Conservation (phyloP, 2,329 filamentous ascomycete species). For the Chaetoscypha palmicola region DNA sequence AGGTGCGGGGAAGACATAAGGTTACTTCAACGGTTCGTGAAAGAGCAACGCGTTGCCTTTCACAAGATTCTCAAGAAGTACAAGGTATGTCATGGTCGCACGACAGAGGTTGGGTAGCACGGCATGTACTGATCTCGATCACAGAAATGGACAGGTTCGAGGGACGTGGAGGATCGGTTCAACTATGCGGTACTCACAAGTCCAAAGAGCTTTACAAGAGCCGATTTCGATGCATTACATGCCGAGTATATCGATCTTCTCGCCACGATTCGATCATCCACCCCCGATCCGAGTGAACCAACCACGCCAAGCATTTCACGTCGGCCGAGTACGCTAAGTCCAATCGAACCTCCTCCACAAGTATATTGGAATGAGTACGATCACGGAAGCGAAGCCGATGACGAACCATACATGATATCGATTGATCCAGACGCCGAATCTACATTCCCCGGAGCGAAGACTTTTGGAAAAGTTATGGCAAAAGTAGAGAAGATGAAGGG, state of each 20-base stretch:
- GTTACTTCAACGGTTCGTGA: constrained; percentile 63
- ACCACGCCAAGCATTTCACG: constrained; percentile 18
- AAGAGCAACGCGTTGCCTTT: constrained; percentile 69
- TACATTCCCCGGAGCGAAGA: constrained; percentile 48
- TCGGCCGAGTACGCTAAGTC: constrained; percentile 16
- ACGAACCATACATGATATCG: constrained; percentile 64
- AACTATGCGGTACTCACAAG: constrained; percentile 57
- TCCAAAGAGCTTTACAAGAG: constrained; percentile 64
- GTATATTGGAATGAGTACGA: constrained; percentile 85
- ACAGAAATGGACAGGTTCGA: constrained; percentile 75
- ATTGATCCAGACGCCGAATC: constrained; percentile 59
- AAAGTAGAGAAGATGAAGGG: constrained; percentile 45
- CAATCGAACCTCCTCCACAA: constrained; percentile 12
- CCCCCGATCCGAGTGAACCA: constrained; percentile 25
- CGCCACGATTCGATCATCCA: constrained; percentile 38
- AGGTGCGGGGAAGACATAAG: constrained; percentile 65
- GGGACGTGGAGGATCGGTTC: constrained; percentile 57
- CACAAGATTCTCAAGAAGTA: constrained; percentile 84
- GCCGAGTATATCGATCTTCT: constrained; percentile 45
- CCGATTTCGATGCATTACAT: constrained; percentile 52
- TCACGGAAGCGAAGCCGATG: constrained; percentile 61
- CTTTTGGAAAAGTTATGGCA: constrained; percentile 45
- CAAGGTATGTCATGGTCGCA: constrained; percentile 39
- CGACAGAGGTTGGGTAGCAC: background rate
- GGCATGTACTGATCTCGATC: constrained; percentile 18